Percentiles rank a stretch among this genome's conserved stretches.
Evolutionary conservation across 495 filamentous ascomycete species (phyloP).

Genomic region (Cercophora newfieldiana): DNA sequence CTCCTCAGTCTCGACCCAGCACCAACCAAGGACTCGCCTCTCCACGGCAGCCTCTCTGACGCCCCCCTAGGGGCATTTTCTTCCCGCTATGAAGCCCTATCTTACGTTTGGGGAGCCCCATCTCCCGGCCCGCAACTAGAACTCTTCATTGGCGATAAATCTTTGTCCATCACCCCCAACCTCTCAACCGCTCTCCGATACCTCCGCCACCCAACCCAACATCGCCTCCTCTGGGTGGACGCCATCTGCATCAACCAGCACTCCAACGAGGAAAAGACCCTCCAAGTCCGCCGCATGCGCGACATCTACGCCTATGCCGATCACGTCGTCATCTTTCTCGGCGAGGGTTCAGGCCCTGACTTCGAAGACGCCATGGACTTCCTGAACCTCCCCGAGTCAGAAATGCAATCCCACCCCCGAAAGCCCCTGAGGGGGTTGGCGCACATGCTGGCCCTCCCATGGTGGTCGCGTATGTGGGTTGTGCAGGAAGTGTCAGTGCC

Average conservation of each 20-base stretch:
- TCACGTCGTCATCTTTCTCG: neutral
- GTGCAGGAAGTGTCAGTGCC: neutral
- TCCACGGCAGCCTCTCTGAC: neutral
- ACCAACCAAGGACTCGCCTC: neutral
- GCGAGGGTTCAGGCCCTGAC: neutral
- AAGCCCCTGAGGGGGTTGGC: neutral
- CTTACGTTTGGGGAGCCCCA: constrained; percentile 1
- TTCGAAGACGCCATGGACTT: neutral
- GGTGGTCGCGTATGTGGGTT: neutral
- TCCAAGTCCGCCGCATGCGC: neutral
- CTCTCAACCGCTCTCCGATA: constrained; percentile 1
- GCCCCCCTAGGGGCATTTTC: neutral
- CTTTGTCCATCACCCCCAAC: neutral
- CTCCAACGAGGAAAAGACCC: neutral
- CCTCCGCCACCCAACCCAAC: neutral
- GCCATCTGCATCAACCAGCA: constrained; percentile 9
- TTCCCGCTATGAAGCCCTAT: neutral
- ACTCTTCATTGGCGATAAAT: neutral
- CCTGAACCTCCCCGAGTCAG: neutral
- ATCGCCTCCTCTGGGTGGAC: constrained; percentile 5
- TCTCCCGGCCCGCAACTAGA: neutral
- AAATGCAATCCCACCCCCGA: neutral
- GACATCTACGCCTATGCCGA: neutral
- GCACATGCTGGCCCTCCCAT: neutral
- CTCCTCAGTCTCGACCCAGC: neutral